A percentile compares a stretch with the other conserved stretches of the same genome.
phyloP scores from a whole-genome alignment of 768 basidiomycete genomes.

The Ramaria sp. region DNA sequence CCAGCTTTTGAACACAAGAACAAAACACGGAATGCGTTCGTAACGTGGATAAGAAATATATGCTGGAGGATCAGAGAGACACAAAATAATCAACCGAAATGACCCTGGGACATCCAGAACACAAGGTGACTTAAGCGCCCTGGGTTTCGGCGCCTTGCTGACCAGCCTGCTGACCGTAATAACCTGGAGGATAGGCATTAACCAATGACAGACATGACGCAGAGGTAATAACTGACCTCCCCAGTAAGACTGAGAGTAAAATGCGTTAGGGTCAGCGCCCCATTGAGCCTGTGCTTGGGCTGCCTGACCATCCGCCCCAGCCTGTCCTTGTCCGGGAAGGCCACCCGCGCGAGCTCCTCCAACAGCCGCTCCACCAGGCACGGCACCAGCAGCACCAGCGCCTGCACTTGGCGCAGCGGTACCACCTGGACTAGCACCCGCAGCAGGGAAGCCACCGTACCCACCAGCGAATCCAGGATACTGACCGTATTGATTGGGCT shows the following conservation, averaged over 20 bases:
- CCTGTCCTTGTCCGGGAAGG: conserved; percentile 13
- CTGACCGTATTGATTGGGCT: conserved; percentile 67
- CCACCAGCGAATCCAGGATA: conserved; percentile 58
- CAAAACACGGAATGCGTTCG: conserved; percentile 22
- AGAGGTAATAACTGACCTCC: conserved; percentile 9
- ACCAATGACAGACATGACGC: neutral
- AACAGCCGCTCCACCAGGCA: conserved; percentile 40
- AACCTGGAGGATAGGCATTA: conserved; percentile 35
- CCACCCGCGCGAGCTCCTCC: conserved; percentile 38
- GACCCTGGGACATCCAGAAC: neutral
- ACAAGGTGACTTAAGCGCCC: neutral
- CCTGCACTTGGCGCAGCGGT: conserved; percentile 45
- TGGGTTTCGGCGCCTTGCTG: conserved; percentile 19
- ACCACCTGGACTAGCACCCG: conserved; percentile 44
- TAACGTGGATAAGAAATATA: conserved; percentile 17
- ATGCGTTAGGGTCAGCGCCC: conserved; percentile 23
- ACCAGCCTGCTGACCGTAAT: conserved; percentile 72
- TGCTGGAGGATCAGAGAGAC: conserved; percentile 13
- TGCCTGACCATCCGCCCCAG: conserved; percentile 14
- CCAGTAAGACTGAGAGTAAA: conserved; percentile 14
- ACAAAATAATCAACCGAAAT: neutral
- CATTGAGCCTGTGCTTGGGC: conserved; percentile 61
- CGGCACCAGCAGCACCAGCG: conserved; percentile 46
- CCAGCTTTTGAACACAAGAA: conserved; percentile 10
- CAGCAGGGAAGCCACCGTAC: conserved; percentile 56